Evolutionary conservation across 495 filamentous ascomycete species (phyloP).

Genomic region (Lindgomyces ingoldianus): DNA sequence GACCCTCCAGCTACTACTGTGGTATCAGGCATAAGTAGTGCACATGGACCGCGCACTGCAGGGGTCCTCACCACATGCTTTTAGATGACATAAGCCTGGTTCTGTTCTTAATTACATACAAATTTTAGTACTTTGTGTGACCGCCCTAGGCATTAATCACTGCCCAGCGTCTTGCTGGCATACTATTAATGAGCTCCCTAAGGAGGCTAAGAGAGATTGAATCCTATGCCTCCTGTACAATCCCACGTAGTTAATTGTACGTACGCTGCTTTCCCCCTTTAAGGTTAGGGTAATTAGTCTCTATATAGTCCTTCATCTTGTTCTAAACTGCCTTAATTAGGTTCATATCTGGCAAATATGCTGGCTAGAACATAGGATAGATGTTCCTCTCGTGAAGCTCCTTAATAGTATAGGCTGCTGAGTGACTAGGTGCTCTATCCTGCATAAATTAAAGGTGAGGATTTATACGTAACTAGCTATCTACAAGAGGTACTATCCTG

Average conservation of each 20-base stretch:
- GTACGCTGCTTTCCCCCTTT: neutral
- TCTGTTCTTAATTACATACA: neutral
- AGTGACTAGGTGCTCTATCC: conserved; percentile 27
- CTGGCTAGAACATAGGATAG: conserved; percentile 28
- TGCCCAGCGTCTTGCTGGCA: neutral
- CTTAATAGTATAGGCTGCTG: conserved; percentile 14
- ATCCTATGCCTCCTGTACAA: conserved; percentile 19
- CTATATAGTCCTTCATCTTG: conserved; percentile 30
- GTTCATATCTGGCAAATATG: conserved; percentile 37
- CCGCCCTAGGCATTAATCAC: conserved; percentile 6
- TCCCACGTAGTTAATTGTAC: conserved; percentile 17
- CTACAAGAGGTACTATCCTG: neutral
- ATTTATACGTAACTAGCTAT: conserved; percentile 23
- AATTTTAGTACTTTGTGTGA: neutral
- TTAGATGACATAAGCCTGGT: neutral
- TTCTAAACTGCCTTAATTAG: conserved; percentile 40
- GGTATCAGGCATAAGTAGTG: neutral
- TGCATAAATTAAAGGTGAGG: conserved; percentile 28
- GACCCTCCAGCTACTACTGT: too few species aligned
- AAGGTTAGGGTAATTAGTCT: neutral
- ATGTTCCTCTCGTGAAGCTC: neutral
- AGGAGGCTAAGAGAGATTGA: conserved; percentile 1
- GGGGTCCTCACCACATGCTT: neutral
- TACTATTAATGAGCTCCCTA: conserved; percentile 9
- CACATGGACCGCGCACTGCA: neutral